phyloP scores from a whole-genome alignment of 768 basidiomycete genomes.

The Kwoniella bestiolae region DNA sequence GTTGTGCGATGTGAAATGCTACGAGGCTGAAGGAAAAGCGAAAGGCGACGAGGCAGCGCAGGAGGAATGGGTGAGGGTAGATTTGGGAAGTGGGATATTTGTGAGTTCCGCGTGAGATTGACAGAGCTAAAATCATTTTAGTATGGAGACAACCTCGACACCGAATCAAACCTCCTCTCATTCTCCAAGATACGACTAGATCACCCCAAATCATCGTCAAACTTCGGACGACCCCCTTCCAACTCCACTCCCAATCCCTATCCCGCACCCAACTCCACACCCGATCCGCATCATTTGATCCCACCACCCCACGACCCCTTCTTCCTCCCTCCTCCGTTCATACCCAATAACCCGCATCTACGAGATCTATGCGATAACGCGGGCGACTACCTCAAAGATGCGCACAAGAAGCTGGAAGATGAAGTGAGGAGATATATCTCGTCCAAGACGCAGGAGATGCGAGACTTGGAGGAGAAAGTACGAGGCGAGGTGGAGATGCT shows the following conservation, averaged over 20 bases:
- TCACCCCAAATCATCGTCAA: slow-evolving; percentile 20
- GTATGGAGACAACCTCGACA: slow-evolving; percentile 30
- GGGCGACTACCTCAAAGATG: slow-evolving; percentile 33
- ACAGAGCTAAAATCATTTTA: slow-evolving; percentile 8
- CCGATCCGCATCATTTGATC: slow-evolving; percentile 22
- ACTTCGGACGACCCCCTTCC: slow-evolving; percentile 47
- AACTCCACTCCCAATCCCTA: slow-evolving; percentile 18
- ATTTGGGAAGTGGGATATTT: slow-evolving; percentile 31
- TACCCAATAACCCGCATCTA: slow-evolving; percentile 52
- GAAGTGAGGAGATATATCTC: slow-evolving; percentile 46
- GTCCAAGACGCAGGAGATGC: slow-evolving; percentile 41
- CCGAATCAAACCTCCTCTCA: slow-evolving; percentile 11
- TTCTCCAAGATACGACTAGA: slow-evolving; percentile 35
- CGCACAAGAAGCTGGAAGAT: slow-evolving; percentile 37
- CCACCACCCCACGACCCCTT: slow-evolving; percentile 53
- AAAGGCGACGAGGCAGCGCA: slow-evolving; percentile 21
- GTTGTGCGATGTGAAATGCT: slow-evolving; percentile 35
- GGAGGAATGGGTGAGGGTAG: slow-evolving; percentile 36
- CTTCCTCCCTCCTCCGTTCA: slow-evolving; percentile 58
- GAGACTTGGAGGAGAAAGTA: slow-evolving; percentile 41
- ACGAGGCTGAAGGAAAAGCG: slow-evolving; percentile 25
- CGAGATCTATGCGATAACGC: slow-evolving; percentile 43
- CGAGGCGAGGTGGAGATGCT: slow-evolving; percentile 51
- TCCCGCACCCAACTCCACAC: slow-evolving; percentile 5
- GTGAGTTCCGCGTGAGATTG: slow-evolving; percentile 21